These are phyloP conservation scores for Bipolaris cookei DNA, from an alignment of 2,329 filamentous ascomycete genomes.

Conservation along the genomic window DNA sequence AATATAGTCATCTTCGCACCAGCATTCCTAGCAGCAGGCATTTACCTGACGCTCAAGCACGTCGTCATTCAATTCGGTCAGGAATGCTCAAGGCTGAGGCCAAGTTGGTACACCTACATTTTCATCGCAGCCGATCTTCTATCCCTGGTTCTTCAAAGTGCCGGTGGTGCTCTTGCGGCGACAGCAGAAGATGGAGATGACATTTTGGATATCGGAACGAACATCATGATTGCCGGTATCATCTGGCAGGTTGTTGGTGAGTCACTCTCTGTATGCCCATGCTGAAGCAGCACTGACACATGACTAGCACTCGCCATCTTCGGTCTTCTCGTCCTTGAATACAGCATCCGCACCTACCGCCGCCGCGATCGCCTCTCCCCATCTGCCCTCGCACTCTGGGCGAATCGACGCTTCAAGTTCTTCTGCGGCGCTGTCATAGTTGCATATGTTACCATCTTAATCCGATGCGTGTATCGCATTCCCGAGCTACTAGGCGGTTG, in stretches of 20 bases:
- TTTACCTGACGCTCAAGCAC: constrained; percentile 63
- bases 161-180: constrained; percentile 62
- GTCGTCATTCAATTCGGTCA: constrained; percentile 60
- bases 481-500: constrained; percentile 55
- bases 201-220: constrained; percentile 52
- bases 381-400: constrained; percentile 19
- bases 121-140: constrained; percentile 64
- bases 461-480: constrained; percentile 56
- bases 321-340: constrained; percentile 49
- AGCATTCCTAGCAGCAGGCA: constrained; percentile 61
- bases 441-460: constrained; percentile 54
- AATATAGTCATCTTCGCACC: constrained; percentile 60
- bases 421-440: constrained; percentile 39
- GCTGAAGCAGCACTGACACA: constrained; percentile 21
- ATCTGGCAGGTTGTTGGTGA: constrained; percentile 60
- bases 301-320: constrained; percentile 52
- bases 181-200: constrained; percentile 51
- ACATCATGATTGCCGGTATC: constrained; percentile 64
- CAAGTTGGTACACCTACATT: constrained; percentile 59
- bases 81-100: constrained; percentile 30
- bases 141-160: constrained; percentile 62
- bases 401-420: constrained; percentile 23
- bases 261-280: constrained; percentile 32
- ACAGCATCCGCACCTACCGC: constrained; percentile 29
- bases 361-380: constrained; percentile 21